A percentile compares a stretch with the other conserved stretches of the same genome.
These are phyloP conservation scores for Colletotrichum lindemuthianum DNA, from an alignment of 2,329 filamentous ascomycete species.

Conservation along the genomic window DNA sequence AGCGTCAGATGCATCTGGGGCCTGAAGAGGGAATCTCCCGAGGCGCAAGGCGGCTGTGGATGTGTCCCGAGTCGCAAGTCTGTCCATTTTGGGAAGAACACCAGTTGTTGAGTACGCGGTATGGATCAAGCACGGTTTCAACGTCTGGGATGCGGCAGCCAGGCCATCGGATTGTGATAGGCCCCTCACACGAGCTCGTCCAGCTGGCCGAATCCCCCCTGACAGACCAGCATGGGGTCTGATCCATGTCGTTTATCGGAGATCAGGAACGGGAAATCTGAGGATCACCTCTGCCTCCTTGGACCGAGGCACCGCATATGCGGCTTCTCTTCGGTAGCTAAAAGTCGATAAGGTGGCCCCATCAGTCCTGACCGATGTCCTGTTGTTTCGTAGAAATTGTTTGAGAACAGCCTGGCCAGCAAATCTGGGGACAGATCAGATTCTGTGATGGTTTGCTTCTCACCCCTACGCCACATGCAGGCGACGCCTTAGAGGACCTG, in stretches of 20 bases:
- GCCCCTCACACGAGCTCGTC: background rate
- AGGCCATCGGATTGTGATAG: slow-evolving; percentile 19
- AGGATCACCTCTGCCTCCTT: background rate
- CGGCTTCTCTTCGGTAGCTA: slow-evolving; percentile 20
- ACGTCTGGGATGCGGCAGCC: slow-evolving; percentile 18
- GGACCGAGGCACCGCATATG: slow-evolving; percentile 5
- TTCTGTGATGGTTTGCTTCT: background rate
- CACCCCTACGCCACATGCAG: slow-evolving; percentile 3
- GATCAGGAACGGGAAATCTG: slow-evolving; percentile 6
- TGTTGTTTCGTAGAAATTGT: slow-evolving; percentile 15
- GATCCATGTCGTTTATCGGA: slow-evolving; percentile 28
- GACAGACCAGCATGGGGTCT: slow-evolving; percentile 4
- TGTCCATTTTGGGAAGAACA: slow-evolving; percentile 35
- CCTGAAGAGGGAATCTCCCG: slow-evolving; percentile 5
- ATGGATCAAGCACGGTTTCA: slow-evolving; percentile 28
- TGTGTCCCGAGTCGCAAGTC: slow-evolving; percentile 30
- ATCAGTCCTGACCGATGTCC: background rate
- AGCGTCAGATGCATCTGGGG: slow-evolving; percentile 23
- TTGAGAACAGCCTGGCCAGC: slow-evolving; percentile 11
- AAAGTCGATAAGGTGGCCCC: slow-evolving; percentile 15
- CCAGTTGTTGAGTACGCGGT: background rate
- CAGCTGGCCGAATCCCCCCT: background rate
- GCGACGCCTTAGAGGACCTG: background rate
- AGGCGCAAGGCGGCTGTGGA: slow-evolving; percentile 12
- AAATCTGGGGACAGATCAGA: background rate